Evolutionary conservation across 768 basidiomycete species (phyloP), one percentile per base, ranked within the genome.

Genomic region (Aureoboletus auriporus): DNA sequence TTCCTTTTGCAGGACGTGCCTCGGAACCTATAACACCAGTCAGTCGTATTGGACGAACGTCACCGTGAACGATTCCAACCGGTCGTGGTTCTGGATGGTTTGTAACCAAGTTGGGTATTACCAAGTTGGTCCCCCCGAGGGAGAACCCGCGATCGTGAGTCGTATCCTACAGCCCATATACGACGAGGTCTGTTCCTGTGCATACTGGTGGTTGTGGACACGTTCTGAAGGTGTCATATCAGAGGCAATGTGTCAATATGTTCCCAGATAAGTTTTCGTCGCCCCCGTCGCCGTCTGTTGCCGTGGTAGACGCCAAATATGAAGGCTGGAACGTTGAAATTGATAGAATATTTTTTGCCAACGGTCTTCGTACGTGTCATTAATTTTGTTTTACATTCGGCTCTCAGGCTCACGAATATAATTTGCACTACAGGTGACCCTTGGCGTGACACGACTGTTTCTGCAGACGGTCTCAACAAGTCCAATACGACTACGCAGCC

Each of bases 31-130:
- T 42, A 51, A 77, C 49, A 31, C 68, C 2, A 69, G 52, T 16
- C 51, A 60, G 43, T 42, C 63, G 1, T 77, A 57, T 61, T 89
- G 72, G 68, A 83, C 81, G 11, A 67, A 83, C 51, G 80, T 71
- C 3, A 63, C 70, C 5, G 64, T 88, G 33, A 68, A 86, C 61
- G 80, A 88, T 50, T 49, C 70, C 0, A 53, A 51, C 5, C 76
- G 86, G 20, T 85, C 86, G 4, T 89, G 86, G 85, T 65, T 69
- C 48, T 88, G 86, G 86, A 78, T 85, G 58, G 77, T 82, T 5
- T 88, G 86, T 58, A 86, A 83, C 56, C 76, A 88, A 67, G 74
- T 88, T 1, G 86, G 86, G 29, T 85, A 52, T 48, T 69, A 59
- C 53, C 67, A 66, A 50, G 68, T 63, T 6, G 67, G 73, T 29